Conservation (phyloP, 129 eudicot genomes). For the Dittrichia graveolens region DNA sequence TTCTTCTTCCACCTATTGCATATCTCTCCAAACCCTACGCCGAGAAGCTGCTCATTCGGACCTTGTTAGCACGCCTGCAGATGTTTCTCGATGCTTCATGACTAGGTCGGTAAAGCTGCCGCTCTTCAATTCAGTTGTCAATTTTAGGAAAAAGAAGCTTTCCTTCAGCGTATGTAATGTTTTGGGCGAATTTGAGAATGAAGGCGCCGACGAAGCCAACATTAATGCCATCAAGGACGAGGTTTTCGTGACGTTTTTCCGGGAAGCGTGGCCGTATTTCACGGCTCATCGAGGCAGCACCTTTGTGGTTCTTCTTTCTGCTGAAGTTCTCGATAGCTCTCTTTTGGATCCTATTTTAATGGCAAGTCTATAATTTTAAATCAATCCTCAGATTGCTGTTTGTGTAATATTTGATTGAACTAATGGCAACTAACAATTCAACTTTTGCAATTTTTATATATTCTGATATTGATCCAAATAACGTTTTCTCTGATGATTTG, state of each 20-base stretch:
- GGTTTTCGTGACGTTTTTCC: slow-evolving; percentile 69
- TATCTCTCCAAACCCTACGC: slow-evolving; percentile 26
- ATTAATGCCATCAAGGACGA: slow-evolving; percentile 55
- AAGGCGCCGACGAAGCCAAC: slow-evolving; percentile 36
- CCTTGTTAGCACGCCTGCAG: slow-evolving; percentile 5
- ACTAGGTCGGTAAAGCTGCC: slow-evolving; percentile 17
- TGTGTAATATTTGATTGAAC: neutral
- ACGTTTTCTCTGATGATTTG: neutral
- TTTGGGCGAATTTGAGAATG: slow-evolving; percentile 52
- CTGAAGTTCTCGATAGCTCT: slow-evolving; percentile 75
- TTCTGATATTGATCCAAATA: neutral
- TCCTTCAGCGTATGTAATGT: slow-evolving; percentile 40
- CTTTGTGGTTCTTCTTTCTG: slow-evolving; percentile 77
- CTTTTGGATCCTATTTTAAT: slow-evolving; percentile 69
- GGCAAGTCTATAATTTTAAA: slow-evolving; percentile 46
- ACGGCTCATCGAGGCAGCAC: slow-evolving; percentile 88
- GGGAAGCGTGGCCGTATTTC: slow-evolving; percentile 98
- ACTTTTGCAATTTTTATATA: neutral
- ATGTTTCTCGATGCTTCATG: slow-evolving; percentile 10
- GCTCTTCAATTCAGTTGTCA: slow-evolving; percentile 11
- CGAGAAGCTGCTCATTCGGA: slow-evolving; percentile 13
- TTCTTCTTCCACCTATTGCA: slow-evolving; percentile 31
- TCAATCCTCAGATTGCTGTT: slow-evolving; percentile 4
- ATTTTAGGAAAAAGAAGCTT: slow-evolving; percentile 10
- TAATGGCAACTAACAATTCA: neutral